Base-by-base conservation (phyloP, 2,329 filamentous ascomycete genomes). In the Calonectria fujianensis region DNA sequence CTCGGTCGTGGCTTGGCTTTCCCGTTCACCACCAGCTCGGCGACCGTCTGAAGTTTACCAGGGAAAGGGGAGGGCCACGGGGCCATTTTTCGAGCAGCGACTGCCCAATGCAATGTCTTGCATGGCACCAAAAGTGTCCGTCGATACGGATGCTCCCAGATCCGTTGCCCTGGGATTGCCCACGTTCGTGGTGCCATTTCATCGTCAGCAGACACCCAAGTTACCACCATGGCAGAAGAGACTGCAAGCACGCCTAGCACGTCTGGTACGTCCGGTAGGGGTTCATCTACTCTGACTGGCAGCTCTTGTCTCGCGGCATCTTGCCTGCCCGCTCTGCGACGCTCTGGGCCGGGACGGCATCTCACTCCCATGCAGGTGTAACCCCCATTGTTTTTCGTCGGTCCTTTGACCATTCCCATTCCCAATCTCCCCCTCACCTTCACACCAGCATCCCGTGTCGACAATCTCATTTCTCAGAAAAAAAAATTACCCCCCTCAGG, bases 141-240 rank as follows among this genome's bases (percentile, higher is more conserved):
- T 69, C 59, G 70, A 39, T 35, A 51, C 66, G 75, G 75, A 75
- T 72, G 51, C 66, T 63, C 50, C 65, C 72, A 68, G 54, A 50
- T 70, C 77, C 74, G 74, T 63, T 67, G 59, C 37, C 39, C 65
- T 72, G 72, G 75, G 31, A 71, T 54, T 69, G 27, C 50, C 48
- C 31, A 24, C 37, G 37, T 31, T 61, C 63, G 18, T 72, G 63
- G 70, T 67, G 63, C 48, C 54, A 70, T 63, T 59, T 48, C 45
- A 57, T 35, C 41, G 54, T 70, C 54, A 69, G 69, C 69, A 48
- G 35, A 68, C 63, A 66, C 20, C n/a, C 37, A 59, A 68, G 70
- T 50, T 57, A 59, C 70, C 63, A 50, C 54, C 61, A 45, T 64
- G 45, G n/a, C 41, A 51, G 32, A 31, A 41, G 16, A 35, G 24